These are phyloP conservation scores for Sinapis alba DNA, from an alignment of 441 rosid species.

Conservation along the genomic window DNA sequence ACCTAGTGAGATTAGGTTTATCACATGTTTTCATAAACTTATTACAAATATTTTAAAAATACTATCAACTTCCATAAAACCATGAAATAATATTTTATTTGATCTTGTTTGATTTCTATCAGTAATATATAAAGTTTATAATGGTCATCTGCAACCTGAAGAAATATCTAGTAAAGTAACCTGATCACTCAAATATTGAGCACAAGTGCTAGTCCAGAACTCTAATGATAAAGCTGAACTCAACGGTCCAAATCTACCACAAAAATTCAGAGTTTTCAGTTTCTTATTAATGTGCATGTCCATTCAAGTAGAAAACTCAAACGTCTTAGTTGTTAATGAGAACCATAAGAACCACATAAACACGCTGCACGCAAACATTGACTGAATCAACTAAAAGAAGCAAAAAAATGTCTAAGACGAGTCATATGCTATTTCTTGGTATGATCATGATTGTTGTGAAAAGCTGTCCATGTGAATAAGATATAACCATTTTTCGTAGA, in stretches of 20 bases:
- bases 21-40: background rate
- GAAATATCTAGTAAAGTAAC: background rate
- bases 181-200: background rate
- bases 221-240: background rate
- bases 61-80: background rate
- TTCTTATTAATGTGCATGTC: background rate
- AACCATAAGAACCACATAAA: background rate
- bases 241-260: background rate
- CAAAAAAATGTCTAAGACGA: background rate
- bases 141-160: background rate
- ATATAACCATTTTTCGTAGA: background rate
- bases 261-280: background rate
- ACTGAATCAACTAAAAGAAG: background rate
- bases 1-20: background rate
- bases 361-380: background rate
- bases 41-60: background rate
- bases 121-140: background rate
- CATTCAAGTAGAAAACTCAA: conserved; percentile 1
- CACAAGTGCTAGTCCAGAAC: background rate
- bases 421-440: background rate
- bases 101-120: background rate
- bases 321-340: background rate
- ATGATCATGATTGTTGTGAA: background rate
- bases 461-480: background rate
- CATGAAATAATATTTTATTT: background rate